Percentiles rank a stretch among this genome's conserved stretches.
Conservation (phyloP, 1,139 yeast genomes). For the Scheffersomyces cryptocercus region DNA sequence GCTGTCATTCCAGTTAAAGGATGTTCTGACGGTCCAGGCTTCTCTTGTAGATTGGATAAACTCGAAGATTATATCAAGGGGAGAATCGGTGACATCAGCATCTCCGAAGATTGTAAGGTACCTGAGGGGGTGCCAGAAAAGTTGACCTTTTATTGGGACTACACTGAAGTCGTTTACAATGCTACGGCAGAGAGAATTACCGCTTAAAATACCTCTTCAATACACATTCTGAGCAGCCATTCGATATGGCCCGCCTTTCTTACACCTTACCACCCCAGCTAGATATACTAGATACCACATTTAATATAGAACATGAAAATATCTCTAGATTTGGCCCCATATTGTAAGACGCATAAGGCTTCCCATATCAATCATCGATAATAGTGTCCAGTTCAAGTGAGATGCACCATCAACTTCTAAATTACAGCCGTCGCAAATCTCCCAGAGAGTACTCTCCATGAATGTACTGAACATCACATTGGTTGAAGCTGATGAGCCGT, state of each 20-base stretch:
- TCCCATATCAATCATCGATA: too few relatives aligned
- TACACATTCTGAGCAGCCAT: too few relatives aligned
- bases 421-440: background rate
- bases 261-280: too few relatives aligned
- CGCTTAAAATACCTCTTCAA: background rate
- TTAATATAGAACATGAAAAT: too few relatives aligned
- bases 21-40: constrained; percentile 59
- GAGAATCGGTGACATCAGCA: constrained; percentile 30
- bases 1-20: constrained; percentile 55
- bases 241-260: too few relatives aligned
- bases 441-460: background rate
- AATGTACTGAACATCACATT: background rate
- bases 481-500: background rate
- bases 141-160: constrained; percentile 15
- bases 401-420: background rate
- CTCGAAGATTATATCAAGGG: constrained; percentile 34
- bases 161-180: constrained; percentile 7
- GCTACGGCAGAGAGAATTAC: background rate
- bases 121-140: constrained; percentile 9
- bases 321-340: too few relatives aligned
- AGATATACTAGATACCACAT: too few relatives aligned
- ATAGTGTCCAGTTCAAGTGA: too few relatives aligned
- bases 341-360: too few relatives aligned
- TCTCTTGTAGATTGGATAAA: constrained; percentile 50
- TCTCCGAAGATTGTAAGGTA: constrained; percentile 30